Evolutionary conservation across 139 green algal species (phyloP).

Genomic region (Spirogloea muscicola): DNA sequence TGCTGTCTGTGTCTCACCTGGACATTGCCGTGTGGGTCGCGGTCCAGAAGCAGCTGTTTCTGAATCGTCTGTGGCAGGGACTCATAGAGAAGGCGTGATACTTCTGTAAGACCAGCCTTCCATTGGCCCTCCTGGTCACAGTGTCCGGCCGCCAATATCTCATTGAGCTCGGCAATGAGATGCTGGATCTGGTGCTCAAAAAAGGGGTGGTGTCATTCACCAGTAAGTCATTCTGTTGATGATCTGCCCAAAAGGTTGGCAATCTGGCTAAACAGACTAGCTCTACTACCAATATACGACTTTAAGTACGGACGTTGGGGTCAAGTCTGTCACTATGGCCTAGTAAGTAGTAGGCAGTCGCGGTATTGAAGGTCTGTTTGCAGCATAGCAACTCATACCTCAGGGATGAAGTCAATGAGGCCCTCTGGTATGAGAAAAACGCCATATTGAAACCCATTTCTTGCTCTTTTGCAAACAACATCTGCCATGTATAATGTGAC

Average conservation of each 20-base stretch:
- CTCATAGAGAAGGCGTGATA: conserved; percentile 40
- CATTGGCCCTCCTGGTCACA: conserved; percentile 37
- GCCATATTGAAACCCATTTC: conserved; percentile 53
- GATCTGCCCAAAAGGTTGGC: no score
- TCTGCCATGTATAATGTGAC: conserved; percentile 53
- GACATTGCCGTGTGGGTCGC: conserved; percentile 67
- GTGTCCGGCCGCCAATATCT: conserved; percentile 28
- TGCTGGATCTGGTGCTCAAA: conserved; percentile 48
- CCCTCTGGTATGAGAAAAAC: conserved; percentile 68
- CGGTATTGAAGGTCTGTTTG: no score
- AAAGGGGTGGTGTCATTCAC: no score
- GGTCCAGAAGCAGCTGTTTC: conserved; percentile 57
- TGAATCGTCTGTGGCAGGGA: conserved; percentile 53
- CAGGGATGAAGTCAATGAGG: conserved; percentile 60
- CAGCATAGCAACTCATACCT: no score
- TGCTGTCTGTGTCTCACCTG: conserved; percentile 20
- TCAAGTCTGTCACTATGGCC: no score
- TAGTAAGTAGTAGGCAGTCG: no score
- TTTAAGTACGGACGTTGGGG: no score
- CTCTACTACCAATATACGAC: no score
- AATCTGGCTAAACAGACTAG: no score
- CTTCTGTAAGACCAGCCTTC: conserved; percentile 13
- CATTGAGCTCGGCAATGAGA: conserved; percentile 47
- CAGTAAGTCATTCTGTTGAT: no score
- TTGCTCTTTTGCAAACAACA: conserved; percentile 50